Conservation (phyloP, 805 yeast species). For the Ogataea pilisensis region DNA sequence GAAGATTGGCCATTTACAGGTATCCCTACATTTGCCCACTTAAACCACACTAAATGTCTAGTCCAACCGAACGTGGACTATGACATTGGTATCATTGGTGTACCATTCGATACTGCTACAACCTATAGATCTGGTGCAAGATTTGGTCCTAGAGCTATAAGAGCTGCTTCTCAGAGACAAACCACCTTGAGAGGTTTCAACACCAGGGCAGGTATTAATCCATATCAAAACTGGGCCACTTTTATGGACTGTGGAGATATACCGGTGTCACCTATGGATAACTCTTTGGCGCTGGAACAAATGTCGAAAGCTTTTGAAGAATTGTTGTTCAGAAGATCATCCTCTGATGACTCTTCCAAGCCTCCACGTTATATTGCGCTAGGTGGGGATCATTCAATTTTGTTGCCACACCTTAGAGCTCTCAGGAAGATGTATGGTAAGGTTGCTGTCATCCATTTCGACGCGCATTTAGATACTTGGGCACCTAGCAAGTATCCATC, state of each 20-base stretch:
- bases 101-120: slow-evolving; percentile 81
- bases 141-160: slow-evolving; percentile 73
- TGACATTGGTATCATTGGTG: slow-evolving; percentile 73
- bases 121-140: slow-evolving; percentile 79
- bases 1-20: slow-evolving; percentile 70
- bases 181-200: slow-evolving; percentile 67
- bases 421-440: slow-evolving; percentile 58
- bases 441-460: slow-evolving; percentile 73
- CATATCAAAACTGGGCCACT: slow-evolving; percentile 46
- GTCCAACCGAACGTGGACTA: slow-evolving; percentile 40
- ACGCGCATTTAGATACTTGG: slow-evolving; percentile 85
- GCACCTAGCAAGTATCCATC: slow-evolving; percentile 64
- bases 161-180: slow-evolving; percentile 70
- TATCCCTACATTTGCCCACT: slow-evolving; percentile 69
- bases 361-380: slow-evolving; percentile 66
- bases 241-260: slow-evolving; percentile 55
- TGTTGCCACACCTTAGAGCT: slow-evolving; percentile 69
- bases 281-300: slow-evolving; percentile 46
- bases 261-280: slow-evolving; percentile 59
- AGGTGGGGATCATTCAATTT: slow-evolving; percentile 82
- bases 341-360: slow-evolving; percentile 23
- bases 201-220: slow-evolving; percentile 47
- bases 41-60: slow-evolving; percentile 58
- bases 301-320: slow-evolving; percentile 55
- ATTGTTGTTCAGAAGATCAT: slow-evolving; percentile 36